Evolutionary conservation across 2,329 filamentous ascomycete species (phyloP), one percentile per base, ranked within the genome.

Genomic region (Trichoderma breve): DNA sequence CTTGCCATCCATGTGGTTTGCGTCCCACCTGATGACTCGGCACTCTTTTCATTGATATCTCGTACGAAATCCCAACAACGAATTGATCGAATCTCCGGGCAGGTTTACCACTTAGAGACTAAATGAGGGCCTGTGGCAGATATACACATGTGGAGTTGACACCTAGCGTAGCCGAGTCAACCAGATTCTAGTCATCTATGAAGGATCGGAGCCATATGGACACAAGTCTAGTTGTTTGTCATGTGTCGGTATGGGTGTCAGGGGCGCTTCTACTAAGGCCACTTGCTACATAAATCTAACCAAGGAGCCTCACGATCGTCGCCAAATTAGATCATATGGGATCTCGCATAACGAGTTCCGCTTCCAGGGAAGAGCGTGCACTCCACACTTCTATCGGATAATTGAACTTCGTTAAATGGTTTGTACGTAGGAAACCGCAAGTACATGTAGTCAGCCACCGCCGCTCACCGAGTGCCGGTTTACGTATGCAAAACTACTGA

Each of bases 1-100:
- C 53, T 26, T 68, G 65, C n/a, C n/a, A 32, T 24, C 65, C 65
- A 68, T 68, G 53, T 68, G 53, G 36, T 58, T n/a, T 30, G 21
- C 24, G 55, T 34, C 18, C 60, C 60, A 62, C 60, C 55, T 2
- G 21, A 47, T 36, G 30, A 21, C 53, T 68, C 65, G 11, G 34
- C 12, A n/a, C 14, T 43, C 32, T 24, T 53, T 57, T 51, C 21
- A 9, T 57, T 5, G 6, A 34, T 2, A 28, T 15, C 55, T 14
- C 14, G n/a, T 57, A 43, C 32, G 26, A 51, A 47, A 15, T 43
- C 55, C 36, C 39, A 69, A 43, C 26, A 51, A 26, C 6, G 47
- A 61, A 51, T 18, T 32, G 6, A 24, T n/a, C 26, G n/a, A 26
- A 60, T 47, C 30, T 61, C 26, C 66, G 36, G 66, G 6, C 24